Evolutionary conservation across 2,329 filamentous ascomycete species (phyloP).

Genomic region (Curvularia lunata): DNA sequence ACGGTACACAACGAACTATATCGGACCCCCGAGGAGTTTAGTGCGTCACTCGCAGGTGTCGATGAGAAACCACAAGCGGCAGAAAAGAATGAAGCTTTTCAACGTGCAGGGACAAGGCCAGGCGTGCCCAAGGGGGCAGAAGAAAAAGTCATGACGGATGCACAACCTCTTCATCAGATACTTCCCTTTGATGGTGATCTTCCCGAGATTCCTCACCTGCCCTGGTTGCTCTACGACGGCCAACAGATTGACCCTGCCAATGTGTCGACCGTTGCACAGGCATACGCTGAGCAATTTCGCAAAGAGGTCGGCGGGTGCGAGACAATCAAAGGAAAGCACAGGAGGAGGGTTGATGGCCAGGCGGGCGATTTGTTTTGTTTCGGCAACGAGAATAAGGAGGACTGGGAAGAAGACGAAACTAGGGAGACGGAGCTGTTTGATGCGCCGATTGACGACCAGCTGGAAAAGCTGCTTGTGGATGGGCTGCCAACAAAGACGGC

Average conservation of each 20-base stretch:
- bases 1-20: constrained; percentile 79
- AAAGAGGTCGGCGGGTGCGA: constrained; percentile 71
- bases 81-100: constrained; percentile 43
- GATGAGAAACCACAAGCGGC: constrained; percentile 8
- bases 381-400: constrained; percentile 44
- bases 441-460: constrained; percentile 12
- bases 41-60: constrained; percentile 8
- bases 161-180: constrained; percentile 52
- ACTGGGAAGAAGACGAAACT: constrained; percentile 38
- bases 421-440: constrained; percentile 14
- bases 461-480: constrained; percentile 3
- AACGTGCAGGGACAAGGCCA: constrained; percentile 49
- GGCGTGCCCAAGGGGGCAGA: constrained; percentile 30
- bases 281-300: constrained; percentile 67
- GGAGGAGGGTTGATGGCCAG: constrained; percentile 46
- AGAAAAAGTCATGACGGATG: constrained; percentile 59
- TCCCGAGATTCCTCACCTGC: constrained; percentile 57
- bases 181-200: constrained; percentile 59
- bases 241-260: constrained; percentile 50
- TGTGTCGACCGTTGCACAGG: constrained; percentile 54
- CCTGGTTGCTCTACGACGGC: constrained; percentile 71
- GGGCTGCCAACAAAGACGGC: neutral
- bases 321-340: constrained; percentile 44
- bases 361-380: constrained; percentile 72
- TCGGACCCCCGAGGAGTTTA: constrained; percentile 71